A percentile compares a stretch with the other conserved stretches of the same genome.
These are phyloP conservation scores for Venturia nashicola DNA, from an alignment of 2,329 filamentous ascomycete species.

Conservation along the genomic window DNA sequence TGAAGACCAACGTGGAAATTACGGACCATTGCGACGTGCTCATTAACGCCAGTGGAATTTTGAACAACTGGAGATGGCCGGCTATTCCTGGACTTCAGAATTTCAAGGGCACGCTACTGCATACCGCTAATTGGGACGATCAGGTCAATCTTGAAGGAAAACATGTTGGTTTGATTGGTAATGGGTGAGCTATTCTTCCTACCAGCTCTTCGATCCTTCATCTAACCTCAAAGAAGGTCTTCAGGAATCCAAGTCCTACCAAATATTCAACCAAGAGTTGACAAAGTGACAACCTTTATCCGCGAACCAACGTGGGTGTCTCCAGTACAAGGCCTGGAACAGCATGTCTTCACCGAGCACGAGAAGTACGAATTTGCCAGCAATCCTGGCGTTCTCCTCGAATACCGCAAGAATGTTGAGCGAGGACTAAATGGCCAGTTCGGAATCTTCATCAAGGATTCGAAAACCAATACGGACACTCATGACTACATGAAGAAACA, in stretches of 20 bases:
- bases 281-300: constrained; percentile 37
- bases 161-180: constrained; percentile 42
- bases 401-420: constrained; percentile 34
- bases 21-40: constrained; percentile 35
- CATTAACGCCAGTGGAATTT: constrained; percentile 35
- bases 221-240: constrained; percentile 28
- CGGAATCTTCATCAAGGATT: constrained; percentile 33
- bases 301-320: constrained; percentile 40
- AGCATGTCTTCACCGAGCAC: constrained; percentile 29
- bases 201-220: constrained; percentile 13
- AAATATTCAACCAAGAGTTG: constrained; percentile 31
- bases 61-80: constrained; percentile 42
- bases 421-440: constrained; percentile 35
- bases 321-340: constrained; percentile 30
- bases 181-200: constrained; percentile 22
- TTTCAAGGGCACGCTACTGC: constrained; percentile 43
- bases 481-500: constrained; percentile 28
- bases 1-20: constrained; percentile 17
- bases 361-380: constrained; percentile 30
- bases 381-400: constrained; percentile 26
- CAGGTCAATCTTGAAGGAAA: constrained; percentile 36
- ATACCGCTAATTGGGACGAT: constrained; percentile 44
- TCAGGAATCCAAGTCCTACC: constrained; percentile 43
- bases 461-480: constrained; percentile 27
- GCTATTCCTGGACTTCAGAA: constrained; percentile 36